Base-by-base conservation (phyloP, 2,329 filamentous ascomycete genomes). In the Botrytis byssoidea region DNA sequence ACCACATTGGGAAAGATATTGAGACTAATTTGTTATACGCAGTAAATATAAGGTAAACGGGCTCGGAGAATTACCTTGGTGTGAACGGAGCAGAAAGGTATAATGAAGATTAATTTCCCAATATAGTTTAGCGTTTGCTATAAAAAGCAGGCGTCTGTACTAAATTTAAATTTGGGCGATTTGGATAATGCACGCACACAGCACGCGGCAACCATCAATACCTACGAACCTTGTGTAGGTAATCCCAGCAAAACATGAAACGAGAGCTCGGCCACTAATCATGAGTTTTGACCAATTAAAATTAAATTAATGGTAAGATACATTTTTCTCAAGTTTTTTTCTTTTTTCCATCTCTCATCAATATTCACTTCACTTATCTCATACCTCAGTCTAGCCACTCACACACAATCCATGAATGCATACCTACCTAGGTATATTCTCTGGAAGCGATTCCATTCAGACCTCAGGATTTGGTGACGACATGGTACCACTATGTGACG, bases 171-270 rank as follows among this genome's bases (percentile, higher is more conserved):
- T 72, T 68, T 63, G 29, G 70, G 44, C 25, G 46, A 46, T 71
- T 51, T 51, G 10, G 25, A 51, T 51, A 25, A 51, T 51, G 51
- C n/a, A 55, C 51, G 51, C n/a, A 29, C 51, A 55, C 51, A n/a
- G 51, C n/a, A 55, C 51, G 51, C n/a, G 16, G 51, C 25, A 37
- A 37, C 35, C 35, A 37, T 37, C 35, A n/a, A 55, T 55, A n/a
- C 48, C 48, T 55, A 55, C 48, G 60, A 61, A 66, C 22, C 22
- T 37, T 61, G 25, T n/a, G 37, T 42, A 40, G 6, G 14, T n/a
- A 40, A 72, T 72, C 71, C 71, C 60, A 69, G 71, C 48, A 69
- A 35, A 69, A 69, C 32, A 68, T 72, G 71, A 72, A 72, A 72
- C 71, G 46, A 60, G 20, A 72, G n/a, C 64, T 69, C 51, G 64